These are phyloP conservation scores for Suillus paluster DNA, from an alignment of 768 basidiomycete species.

Conservation along the genomic window DNA sequence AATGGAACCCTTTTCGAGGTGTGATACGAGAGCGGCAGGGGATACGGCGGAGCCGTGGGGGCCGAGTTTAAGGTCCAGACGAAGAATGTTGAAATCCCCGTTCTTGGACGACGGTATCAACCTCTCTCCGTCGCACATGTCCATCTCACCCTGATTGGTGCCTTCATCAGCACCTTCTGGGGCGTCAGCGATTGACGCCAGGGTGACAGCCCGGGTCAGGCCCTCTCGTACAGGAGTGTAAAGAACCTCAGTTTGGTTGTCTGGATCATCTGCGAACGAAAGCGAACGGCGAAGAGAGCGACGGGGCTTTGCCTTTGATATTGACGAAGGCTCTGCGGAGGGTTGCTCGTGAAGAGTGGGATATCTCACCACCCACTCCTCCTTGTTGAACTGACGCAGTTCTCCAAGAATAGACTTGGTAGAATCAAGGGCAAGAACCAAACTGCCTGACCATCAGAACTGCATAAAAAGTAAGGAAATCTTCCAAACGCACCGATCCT, in stretches of 20 bases:
- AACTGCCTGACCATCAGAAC: slow-evolving; percentile 44
- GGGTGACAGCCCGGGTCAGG: slow-evolving; percentile 61
- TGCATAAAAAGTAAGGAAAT: not conserved
- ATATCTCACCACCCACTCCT: slow-evolving; percentile 89
- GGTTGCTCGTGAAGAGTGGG: slow-evolving; percentile 67
- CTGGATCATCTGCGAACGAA: slow-evolving; percentile 85
- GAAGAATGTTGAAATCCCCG: slow-evolving; percentile 84
- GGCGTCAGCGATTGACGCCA: slow-evolving; percentile 54
- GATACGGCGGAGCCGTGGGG: slow-evolving; percentile 64
- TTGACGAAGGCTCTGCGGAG: slow-evolving; percentile 27
- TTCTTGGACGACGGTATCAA: slow-evolving; percentile 45
- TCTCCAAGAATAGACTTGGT: slow-evolving; percentile 71
- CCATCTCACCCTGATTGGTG: slow-evolving; percentile 27
- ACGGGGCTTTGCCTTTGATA: slow-evolving; percentile 33
- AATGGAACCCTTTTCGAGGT: slow-evolving; percentile 92
- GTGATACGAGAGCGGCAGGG: slow-evolving; percentile 78
- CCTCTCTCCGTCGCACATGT: slow-evolving; percentile 35
- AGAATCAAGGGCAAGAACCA: slow-evolving; percentile 77
- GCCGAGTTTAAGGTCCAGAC: slow-evolving; percentile 92
- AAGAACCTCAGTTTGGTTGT: slow-evolving; percentile 66
- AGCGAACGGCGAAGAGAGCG: slow-evolving; percentile 67
- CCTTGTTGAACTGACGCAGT: slow-evolving; percentile 80
- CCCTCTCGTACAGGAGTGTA: slow-evolving; percentile 53
- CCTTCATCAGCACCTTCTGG: slow-evolving; percentile 38
- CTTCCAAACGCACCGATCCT: slow-evolving; percentile 62